Base-by-base conservation (phyloP, 805 yeast species). In the Candida pseudoglaebosa region DNA sequence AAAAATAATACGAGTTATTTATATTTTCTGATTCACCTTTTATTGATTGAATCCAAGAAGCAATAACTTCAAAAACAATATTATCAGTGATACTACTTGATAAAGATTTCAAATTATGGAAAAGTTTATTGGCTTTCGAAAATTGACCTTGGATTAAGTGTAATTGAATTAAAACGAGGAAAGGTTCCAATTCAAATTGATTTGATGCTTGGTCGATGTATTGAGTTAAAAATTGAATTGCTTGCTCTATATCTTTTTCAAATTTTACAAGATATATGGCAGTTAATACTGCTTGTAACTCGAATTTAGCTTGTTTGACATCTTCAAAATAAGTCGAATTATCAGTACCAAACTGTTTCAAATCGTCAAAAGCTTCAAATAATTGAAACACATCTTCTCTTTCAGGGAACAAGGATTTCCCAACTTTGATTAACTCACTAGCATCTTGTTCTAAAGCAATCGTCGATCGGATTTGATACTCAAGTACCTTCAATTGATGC, bases 11-110 rank as follows among this genome's bases (percentile, higher is more conserved):
- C 4, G 70, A 47, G 45, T 63, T 65, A 44, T 49, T 61, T 39
- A 68, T 62, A 48, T 67, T 66, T 44, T 67, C 72, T 15, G 67
- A 47, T 39, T 61, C 67, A 21, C 72, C 73, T 49, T 58, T 63
- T 30, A 65, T 48, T 5, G 70, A 50, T 33, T 56, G 51, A 18
- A 67, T 40, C 79, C 90, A 86, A 12, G 95, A 79, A 57, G 87
- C 95, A 21, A 88, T 77, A 22, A 88, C 72, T 50, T 87, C 90
- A 58, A 77, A 78, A 34, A 86, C 76, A 24, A 90, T 75, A 47
- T 80, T 83, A 62, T 89, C 96, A 43, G 62, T 54, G 22, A 67
- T 50, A 15, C 54, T 44, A 34, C 52, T 59, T 1, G 72, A 71
- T 45, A 65, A 59, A 32, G 46, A 50, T 29, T 56, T 51, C 42